A percentile compares a stretch with the other conserved stretches of the same genome.
These are phyloP conservation scores for Penicillium turbatum DNA, from an alignment of 495 filamentous ascomycete genomes.

Conservation along the genomic window DNA sequence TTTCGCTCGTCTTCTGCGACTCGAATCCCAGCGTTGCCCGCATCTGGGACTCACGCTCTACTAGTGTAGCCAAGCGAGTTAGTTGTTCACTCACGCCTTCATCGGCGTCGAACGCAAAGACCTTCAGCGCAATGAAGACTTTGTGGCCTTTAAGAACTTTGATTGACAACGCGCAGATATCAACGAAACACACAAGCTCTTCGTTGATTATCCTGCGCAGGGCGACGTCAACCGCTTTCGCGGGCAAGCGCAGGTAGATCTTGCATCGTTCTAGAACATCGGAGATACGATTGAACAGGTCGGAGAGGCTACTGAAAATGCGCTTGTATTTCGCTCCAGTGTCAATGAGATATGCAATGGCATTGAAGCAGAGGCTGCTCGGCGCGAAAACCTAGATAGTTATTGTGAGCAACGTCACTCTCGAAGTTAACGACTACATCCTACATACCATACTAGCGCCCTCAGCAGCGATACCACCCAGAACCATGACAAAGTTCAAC, in stretches of 20 bases:
- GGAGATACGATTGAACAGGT: constrained; percentile 22
- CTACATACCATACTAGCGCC: constrained; percentile 20
- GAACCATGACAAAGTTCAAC: constrained; percentile 12
- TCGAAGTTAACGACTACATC: not conserved
- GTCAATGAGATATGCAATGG: constrained; percentile 21
- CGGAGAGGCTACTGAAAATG: constrained; percentile 25
- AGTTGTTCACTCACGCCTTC: constrained; percentile 24
- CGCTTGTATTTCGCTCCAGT: constrained; percentile 28
- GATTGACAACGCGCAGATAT: constrained; percentile 25
- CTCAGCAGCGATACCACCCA: constrained; percentile 21
- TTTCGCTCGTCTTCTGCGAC: constrained; percentile 18
- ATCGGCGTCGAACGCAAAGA: constrained; percentile 23
- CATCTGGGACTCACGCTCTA: constrained; percentile 23
- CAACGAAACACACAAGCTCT: constrained; percentile 25
- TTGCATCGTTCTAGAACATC: constrained; percentile 28
- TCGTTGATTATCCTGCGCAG: constrained; percentile 28
- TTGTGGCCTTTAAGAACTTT: constrained; percentile 25
- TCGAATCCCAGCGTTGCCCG: constrained; percentile 20
- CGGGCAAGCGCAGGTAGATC: constrained; percentile 24
- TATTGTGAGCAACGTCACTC: not conserved
- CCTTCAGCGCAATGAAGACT: constrained; percentile 25
- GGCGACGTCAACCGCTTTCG: constrained; percentile 20
- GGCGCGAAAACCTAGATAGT: constrained; percentile 20
- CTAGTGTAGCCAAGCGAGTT: constrained; percentile 13
- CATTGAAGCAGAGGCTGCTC: constrained; percentile 25